phyloP scores from a whole-genome alignment of 352 stramenopile genomes.

The Pythium insidiosum region DNA sequence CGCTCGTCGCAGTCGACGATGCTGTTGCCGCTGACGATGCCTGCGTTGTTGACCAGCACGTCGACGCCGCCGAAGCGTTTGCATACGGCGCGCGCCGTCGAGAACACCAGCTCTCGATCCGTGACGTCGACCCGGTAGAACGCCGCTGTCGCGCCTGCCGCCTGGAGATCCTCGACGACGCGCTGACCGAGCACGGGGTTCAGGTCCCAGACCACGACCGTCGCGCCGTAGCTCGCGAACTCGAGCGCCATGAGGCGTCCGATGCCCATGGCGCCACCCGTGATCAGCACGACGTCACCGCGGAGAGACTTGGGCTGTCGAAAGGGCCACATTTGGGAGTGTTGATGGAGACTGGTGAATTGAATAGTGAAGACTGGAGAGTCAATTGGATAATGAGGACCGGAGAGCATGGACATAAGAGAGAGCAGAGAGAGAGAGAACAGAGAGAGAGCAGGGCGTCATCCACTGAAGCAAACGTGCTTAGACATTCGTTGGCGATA shows the following conservation, averaged over 20 bases:
- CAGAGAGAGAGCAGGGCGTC: too few relatives aligned
- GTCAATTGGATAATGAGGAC: too few relatives aligned
- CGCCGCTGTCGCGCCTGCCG: conserved; percentile 6
- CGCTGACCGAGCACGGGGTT: conserved; percentile 17
- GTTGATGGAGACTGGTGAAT: too few relatives aligned
- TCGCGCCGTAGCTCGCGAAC: conserved; percentile 26
- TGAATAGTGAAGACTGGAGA: too few relatives aligned
- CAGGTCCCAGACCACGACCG: conserved; percentile 32
- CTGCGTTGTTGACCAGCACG: conserved; percentile 43
- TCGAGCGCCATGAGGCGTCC: conserved; percentile 26
- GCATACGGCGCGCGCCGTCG: conserved; percentile 10
- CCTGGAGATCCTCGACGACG: conserved; percentile 27
- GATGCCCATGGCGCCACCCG: conserved; percentile 23
- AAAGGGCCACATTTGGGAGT: conserved; percentile 14
- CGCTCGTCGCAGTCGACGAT: conserved; percentile 25
- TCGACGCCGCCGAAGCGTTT: conserved; percentile 23
- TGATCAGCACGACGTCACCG: conserved; percentile 21
- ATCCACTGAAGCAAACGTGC: too few relatives aligned
- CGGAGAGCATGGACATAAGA: too few relatives aligned
- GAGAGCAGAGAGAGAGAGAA: too few relatives aligned
- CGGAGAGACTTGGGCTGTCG: conserved; percentile 9
- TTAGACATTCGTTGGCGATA: too few relatives aligned
- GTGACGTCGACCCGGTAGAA: conserved; percentile 31
- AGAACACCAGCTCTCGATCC: conserved; percentile 21
- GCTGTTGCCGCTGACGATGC: conserved; percentile 32